A percentile compares a stretch with the other conserved stretches of the same genome.
Evolutionary conservation across 148 eudicot genomes (phyloP).

Genomic region (Suaeda aralocaspica): DNA sequence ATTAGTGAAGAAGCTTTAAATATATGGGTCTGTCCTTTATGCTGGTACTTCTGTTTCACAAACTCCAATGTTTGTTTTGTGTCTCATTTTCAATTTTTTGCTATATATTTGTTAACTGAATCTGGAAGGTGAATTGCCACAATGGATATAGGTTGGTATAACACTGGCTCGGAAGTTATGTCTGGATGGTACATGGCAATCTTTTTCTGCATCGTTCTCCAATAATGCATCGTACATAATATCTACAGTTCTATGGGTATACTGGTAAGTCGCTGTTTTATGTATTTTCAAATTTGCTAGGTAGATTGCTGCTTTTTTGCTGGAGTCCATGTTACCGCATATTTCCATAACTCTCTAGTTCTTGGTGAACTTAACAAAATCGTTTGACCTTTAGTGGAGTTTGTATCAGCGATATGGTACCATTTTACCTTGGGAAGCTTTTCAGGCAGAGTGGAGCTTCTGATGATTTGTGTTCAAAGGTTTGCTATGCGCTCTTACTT

Average conservation of each 20-base stretch:
- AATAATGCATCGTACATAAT: constrained; percentile 69
- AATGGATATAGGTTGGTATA: constrained; percentile 68
- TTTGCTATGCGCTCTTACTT: constrained; percentile 29
- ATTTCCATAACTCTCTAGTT: neutral
- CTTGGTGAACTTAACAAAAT: constrained; percentile 11
- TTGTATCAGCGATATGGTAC: constrained; percentile 91
- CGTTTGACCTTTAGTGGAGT: constrained; percentile 62
- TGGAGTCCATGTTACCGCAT: neutral
- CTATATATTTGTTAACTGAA: constrained; percentile 10
- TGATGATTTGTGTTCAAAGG: constrained; percentile 79
- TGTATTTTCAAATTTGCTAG: neutral
- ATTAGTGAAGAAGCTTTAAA: constrained; percentile 98
- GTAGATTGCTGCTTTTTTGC: neutral
- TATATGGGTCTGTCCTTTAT: constrained; percentile 87
- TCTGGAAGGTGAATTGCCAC: constrained; percentile 1
- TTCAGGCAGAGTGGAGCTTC: constrained; percentile 72
- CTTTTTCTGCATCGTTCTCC: constrained; percentile 74
- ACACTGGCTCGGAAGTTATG: constrained; percentile 59
- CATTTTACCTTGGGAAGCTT: constrained; percentile 79
- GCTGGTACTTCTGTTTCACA: constrained; percentile 58
- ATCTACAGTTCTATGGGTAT: constrained; percentile 85
- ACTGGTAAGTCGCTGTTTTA: constrained; percentile 56
- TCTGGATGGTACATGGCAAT: constrained; percentile 88
- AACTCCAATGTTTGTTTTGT: constrained; percentile 23
- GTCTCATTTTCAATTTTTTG: neutral